These are phyloP conservation scores for Zea luxurians DNA, from an alignment of 176 grass and related monocot species.

Conservation along the genomic window DNA sequence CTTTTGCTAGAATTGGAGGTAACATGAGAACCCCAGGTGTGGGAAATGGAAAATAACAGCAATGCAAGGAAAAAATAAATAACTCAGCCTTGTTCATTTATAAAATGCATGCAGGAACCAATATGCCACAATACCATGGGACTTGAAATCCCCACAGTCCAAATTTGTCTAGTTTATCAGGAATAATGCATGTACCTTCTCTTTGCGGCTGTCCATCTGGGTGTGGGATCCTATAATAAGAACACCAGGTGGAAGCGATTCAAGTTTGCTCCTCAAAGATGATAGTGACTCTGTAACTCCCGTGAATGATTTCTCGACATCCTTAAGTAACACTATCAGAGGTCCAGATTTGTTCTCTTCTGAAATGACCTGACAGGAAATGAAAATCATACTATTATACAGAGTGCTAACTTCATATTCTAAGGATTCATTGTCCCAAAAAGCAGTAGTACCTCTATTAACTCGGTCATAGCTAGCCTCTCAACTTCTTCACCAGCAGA, in stretches of 20 bases:
- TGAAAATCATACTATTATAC: constrained; percentile 34
- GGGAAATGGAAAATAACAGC: constrained; percentile 1
- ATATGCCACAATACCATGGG: constrained; percentile 18
- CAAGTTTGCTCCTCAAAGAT: constrained; percentile 80
- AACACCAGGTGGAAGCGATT: constrained; percentile 76
- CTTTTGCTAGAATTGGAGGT: background rate
- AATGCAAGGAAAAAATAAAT: background rate
- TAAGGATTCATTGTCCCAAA: constrained; percentile 4
- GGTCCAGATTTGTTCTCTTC: constrained; percentile 90
- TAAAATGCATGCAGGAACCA: background rate
- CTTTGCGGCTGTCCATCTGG: constrained; percentile 94
- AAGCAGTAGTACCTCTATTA: constrained; percentile 69
- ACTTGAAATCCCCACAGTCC: background rate
- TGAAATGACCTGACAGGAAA: constrained; percentile 67
- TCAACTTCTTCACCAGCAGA: constrained; percentile 68
- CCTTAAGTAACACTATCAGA: constrained; percentile 90
- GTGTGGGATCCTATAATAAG: constrained; percentile 90
- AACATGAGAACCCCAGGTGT: too few relatives aligned
- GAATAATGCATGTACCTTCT: constrained; percentile 73
- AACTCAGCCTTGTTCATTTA: background rate
- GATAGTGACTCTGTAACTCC: constrained; percentile 76
- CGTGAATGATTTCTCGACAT: constrained; percentile 92
- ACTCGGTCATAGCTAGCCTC: constrained; percentile 79
- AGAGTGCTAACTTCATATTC: background rate
- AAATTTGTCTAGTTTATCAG: constrained; percentile 19